A percentile compares a stretch with the other conserved stretches of the same genome.
phyloP scores from a whole-genome alignment of 495 filamentous ascomycete species.

The Glarea lozoyensis region DNA sequence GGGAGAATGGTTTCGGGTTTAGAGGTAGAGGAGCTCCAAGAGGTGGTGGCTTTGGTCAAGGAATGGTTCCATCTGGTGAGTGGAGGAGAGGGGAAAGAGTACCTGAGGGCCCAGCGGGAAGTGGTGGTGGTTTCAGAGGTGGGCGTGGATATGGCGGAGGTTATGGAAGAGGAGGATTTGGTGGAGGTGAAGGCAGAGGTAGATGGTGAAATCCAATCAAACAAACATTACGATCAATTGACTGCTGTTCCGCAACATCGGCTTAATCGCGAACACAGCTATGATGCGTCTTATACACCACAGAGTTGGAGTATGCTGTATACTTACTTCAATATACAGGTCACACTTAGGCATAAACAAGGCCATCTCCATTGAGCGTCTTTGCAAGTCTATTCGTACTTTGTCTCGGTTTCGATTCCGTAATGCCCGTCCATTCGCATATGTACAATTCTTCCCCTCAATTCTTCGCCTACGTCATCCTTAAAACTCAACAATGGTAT shows the following conservation, averaged over 20 bases:
- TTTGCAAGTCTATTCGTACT: neutral
- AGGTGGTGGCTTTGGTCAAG: conserved; percentile 27
- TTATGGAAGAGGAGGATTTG: conserved; percentile 10
- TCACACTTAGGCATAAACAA: neutral
- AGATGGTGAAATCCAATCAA: too few relatives aligned
- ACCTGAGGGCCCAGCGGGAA: conserved; percentile 22
- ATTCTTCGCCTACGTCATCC: neutral
- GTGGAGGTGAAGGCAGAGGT: conserved; percentile 11
- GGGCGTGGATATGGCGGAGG: conserved; percentile 13
- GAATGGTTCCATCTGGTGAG: conserved; percentile 23
- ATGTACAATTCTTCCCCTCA: conserved; percentile 7
- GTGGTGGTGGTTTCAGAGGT: conserved; percentile 8
- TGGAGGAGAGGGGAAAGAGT: conserved; percentile 30
- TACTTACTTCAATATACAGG: neutral
- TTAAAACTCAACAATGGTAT: conserved; percentile 69
- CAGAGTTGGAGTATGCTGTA: neutral
- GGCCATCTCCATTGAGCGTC: too few relatives aligned
- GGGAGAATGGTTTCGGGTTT: conserved; percentile 21
- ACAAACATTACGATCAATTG: too few relatives aligned
- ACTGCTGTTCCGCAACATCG: too few relatives aligned
- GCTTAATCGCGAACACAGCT: too few relatives aligned
- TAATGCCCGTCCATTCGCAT: conserved; percentile 5
- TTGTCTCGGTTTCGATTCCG: neutral
- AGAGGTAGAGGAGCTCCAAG: conserved; percentile 19
- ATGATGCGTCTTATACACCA: too few relatives aligned